phyloP scores from a whole-genome alignment of 306 rosid species.

The Coriaria nepalensis region DNA sequence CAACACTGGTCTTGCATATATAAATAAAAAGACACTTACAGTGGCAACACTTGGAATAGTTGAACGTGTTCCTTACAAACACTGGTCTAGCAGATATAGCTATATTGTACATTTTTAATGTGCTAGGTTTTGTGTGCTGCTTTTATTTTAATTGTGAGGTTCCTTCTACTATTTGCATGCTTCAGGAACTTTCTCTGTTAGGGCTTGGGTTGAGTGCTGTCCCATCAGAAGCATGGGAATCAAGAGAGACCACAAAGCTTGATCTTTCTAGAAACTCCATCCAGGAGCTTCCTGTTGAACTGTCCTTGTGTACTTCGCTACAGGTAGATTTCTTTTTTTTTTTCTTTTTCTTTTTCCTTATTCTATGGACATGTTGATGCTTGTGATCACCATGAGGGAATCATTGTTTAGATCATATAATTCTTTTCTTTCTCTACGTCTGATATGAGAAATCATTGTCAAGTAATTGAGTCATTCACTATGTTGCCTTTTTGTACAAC shows the following conservation, averaged over 20 bases:
- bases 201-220: constrained; percentile 63
- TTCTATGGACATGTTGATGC: background rate
- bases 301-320: constrained; percentile 60
- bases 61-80: no score
- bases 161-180: constrained; percentile 5
- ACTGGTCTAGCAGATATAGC: no score
- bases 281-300: constrained; percentile 73
- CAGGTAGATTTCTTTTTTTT: constrained; percentile 51
- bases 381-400: constrained; percentile 3
- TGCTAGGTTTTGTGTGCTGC: no score
- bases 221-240: constrained; percentile 81
- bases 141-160: background rate
- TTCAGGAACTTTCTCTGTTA: constrained; percentile 76
- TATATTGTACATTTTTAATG: no score
- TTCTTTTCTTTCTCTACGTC: no score
- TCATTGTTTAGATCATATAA: no score
- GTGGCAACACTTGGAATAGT: no score
- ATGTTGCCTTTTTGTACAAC: no score
- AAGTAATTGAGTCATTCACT: no score
- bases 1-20: background rate
- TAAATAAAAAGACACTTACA: no score
- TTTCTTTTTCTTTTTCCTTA: background rate
- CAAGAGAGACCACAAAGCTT: constrained; percentile 51
- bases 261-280: constrained; percentile 72
- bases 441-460: no score